These are phyloP conservation scores for Umbelopsis sp. DNA, from an alignment of 192 early-diverging fungal genomes.

Conservation along the genomic window DNA sequence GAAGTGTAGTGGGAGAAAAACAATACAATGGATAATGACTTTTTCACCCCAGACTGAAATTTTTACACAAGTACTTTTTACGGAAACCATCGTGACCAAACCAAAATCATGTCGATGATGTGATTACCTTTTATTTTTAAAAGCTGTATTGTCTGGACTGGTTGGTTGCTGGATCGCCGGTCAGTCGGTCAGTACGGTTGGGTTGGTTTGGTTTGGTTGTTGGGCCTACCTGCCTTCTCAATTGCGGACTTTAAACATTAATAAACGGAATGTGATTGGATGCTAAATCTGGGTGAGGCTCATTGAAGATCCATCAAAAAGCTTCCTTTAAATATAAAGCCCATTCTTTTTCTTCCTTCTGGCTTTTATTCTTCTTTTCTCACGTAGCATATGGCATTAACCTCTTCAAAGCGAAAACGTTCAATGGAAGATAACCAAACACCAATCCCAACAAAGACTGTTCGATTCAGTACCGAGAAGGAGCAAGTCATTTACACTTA, in stretches of 20 bases:
- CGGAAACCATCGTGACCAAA: too few species aligned
- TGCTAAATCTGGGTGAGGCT: constrained; percentile 13
- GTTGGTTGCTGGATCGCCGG: too few species aligned
- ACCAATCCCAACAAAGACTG: constrained; percentile 20
- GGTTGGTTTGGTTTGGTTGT: too few species aligned
- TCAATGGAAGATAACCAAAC: constrained; percentile 17
- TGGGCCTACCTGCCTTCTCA: not conserved
- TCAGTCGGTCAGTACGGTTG: too few species aligned
- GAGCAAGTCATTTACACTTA: constrained; percentile 24
- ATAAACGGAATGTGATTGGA: not conserved
- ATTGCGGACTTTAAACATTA: not conserved
- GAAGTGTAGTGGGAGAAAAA: too few species aligned
- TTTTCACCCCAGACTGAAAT: too few species aligned
- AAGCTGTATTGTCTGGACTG: too few species aligned
- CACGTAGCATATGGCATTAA: not conserved
- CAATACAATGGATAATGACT: too few species aligned
- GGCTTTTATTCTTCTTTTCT: not conserved
- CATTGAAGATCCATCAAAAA: not conserved
- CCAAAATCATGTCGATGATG: too few species aligned
- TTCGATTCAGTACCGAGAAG: constrained; percentile 25
- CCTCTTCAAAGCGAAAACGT: constrained; percentile 4
- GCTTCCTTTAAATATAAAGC: not conserved
- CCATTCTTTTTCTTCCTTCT: not conserved
- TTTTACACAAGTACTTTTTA: too few species aligned
- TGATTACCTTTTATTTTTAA: too few species aligned